Base-by-base conservation (phyloP, 495 filamentous ascomycete species). In the Collariella sp. region DNA sequence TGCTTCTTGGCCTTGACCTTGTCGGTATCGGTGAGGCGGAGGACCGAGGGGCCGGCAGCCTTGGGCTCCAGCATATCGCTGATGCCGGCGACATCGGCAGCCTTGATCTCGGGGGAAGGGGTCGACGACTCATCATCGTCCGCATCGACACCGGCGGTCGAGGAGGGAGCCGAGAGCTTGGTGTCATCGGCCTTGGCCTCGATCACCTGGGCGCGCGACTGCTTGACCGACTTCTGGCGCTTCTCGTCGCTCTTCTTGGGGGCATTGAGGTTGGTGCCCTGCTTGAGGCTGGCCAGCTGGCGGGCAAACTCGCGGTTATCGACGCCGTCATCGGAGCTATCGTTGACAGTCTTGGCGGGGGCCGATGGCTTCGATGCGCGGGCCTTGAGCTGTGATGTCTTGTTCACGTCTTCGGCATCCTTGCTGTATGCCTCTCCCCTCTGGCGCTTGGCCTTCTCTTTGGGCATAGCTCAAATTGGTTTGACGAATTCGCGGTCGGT, bases 21-120 rank as follows among this genome's bases (percentile, higher is more conserved):
- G 58, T 85, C 79, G 29, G 79, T 73, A 39, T 82, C 81, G 40
- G 84, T 90, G 41, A 95, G 70, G 19, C 86, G 83, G 34, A 95
- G 78, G 36, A 89, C 82, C 5, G 84, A 82, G n/a, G 88, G 85
- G 19, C 77, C 86, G 35, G 82, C 64, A 18, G 82, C 65, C 39
- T 77, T 73, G 16, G 86, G 73, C 70, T 93, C 89, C 19, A 95
- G 81, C 89, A 95, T 95, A 66, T 95, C 89, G 44, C 84, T 84
- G 42, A 94, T 80, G 61, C 83, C 87, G 16, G 76, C 78, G 36
- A 68, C 62, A 42, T 75, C 68, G 20, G 71, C 78, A 22, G 85
- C 78, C 42, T 49, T 60, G 19, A 83, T 62, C 9, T 73, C 72
- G 44, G 86, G 85, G 23, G 86, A 89, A 46, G 73, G 75, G 41